A percentile compares a stretch with the other conserved stretches of the same genome.
These are phyloP conservation scores for Metarhizium brunneum DNA, from an alignment of 2,329 filamentous ascomycete species.

Conservation along the genomic window DNA sequence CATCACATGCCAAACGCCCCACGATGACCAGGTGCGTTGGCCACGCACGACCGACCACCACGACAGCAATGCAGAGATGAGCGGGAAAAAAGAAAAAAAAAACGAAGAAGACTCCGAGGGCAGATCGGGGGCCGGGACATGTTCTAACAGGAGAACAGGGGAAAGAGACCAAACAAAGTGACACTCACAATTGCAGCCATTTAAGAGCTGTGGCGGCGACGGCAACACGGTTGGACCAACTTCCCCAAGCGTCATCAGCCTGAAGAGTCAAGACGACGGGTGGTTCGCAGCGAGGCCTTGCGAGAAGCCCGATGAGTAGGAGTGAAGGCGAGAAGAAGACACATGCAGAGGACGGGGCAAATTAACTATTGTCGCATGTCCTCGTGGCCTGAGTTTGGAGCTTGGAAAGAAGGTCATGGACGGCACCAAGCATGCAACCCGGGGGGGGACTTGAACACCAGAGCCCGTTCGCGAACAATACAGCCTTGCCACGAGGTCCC, in stretches of 20 bases:
- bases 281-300: not conserved
- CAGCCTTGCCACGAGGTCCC: too few relatives aligned
- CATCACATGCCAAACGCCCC: constrained; percentile 5
- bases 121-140: not conserved
- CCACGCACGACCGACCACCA: too few relatives aligned
- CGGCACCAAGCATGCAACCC: too few relatives aligned
- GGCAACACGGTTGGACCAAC: not conserved
- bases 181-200: constrained; percentile 28
- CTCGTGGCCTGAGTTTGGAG: too few relatives aligned
- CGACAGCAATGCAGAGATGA: too few relatives aligned
- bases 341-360: not conserved
- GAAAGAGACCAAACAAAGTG: not conserved
- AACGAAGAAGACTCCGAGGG: not conserved
- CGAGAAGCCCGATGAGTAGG: not conserved
- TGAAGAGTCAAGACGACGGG: not conserved
- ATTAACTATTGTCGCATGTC: too few relatives aligned
- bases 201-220: constrained; percentile 13
- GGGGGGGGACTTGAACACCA: too few relatives aligned
- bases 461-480: too few relatives aligned
- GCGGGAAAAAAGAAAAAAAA: not conserved
- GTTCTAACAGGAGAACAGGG: not conserved
- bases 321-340: not conserved
- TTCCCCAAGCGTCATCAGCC: constrained; percentile 1
- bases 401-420: too few relatives aligned
- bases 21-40: not conserved